phyloP scores from a whole-genome alignment of 2,329 filamentous ascomycete species.

The Fusarium sp. region DNA sequence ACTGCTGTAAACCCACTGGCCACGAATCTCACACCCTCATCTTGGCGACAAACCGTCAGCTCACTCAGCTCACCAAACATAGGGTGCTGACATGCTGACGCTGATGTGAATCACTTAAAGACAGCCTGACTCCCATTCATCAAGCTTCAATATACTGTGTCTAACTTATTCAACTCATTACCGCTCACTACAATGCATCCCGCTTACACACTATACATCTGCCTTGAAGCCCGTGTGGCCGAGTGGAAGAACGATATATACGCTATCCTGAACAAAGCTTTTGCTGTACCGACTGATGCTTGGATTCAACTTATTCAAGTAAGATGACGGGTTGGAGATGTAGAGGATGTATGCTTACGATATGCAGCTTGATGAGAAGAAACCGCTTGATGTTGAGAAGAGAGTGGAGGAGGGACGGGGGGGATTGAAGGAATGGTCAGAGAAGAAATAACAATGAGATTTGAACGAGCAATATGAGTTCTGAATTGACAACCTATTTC shows the following conservation, averaged over 20 bases:
- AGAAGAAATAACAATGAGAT: background rate
- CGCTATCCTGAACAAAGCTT: background rate
- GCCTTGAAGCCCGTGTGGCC: constrained; percentile 7
- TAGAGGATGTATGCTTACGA: background rate
- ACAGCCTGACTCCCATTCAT: no score
- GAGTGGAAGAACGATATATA: constrained; percentile 12
- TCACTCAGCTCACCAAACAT: constrained; percentile 13
- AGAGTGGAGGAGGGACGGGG: constrained; percentile 19
- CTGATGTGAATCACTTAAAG: background rate
- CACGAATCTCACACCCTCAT: background rate
- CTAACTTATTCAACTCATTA: no score
- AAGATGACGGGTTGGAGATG: rapidly evolving
- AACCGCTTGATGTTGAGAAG: background rate
- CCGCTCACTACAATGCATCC: constrained; percentile 15
- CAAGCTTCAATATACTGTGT: no score
- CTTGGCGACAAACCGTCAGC: constrained; percentile 5
- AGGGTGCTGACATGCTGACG: constrained; percentile 6
- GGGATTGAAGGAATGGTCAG: background rate
- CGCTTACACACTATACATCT: constrained; percentile 28
- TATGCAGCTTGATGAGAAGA: constrained; percentile 22
- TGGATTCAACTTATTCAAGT: background rate
- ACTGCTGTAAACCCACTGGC: background rate
- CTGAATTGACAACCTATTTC: background rate
- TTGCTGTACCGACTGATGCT: background rate
- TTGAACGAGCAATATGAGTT: no score